Base-by-base conservation (phyloP, 768 basidiomycete genomes). In the Amanita pallidorosea region DNA sequence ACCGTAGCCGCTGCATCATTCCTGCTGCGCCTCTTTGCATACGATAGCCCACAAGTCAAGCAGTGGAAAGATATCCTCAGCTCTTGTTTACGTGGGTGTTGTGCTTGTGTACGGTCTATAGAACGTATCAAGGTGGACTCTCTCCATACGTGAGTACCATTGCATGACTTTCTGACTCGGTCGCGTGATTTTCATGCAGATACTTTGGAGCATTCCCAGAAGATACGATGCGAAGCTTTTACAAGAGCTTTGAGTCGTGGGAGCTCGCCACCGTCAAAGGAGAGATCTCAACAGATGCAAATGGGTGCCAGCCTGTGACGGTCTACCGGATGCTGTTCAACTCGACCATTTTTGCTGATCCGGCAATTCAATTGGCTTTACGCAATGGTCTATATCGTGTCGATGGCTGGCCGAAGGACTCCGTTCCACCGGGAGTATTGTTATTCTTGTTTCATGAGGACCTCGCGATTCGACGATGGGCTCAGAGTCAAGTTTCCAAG, bases 11-110 rank as follows among this genome's bases (percentile, higher is more conserved):
- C 83, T 2, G 89, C 93, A 0, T 81, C 80, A 0, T 96, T 93
- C 66, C 74, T 89, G 45, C 69, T 95, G 34, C 79, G 91, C 46
- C 65, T 96, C 35, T 83, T 86, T 61, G 91, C 91, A 8, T 96
- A 90, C 58, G 67, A 75, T 47, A 75, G 77, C 45, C 64, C 69
- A 0, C 68, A 70, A 27, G 83, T 88, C 3, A 70, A 74, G 2
- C 62, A 67, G 35, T 94, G 89, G 88, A 79, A 80, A 63, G 63
- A 61, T 15, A 73, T 68, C 53, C 62, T 89, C 47, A 67, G 71
- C 47, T 58, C 59, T 1, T 82, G 87, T 53, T 60, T 95, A 33
- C 60, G 67, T 9, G 66, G 71, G 1, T 97, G 94, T 57, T 68
- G 77, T 22, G 73, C 70, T 7, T 97, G 94, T 60, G 83, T 87